A percentile compares a stretch with the other conserved stretches of the same genome.
These are phyloP conservation scores for Neoarthrinium moseri DNA, from an alignment of 2,329 filamentous ascomycete genomes.

Conservation along the genomic window DNA sequence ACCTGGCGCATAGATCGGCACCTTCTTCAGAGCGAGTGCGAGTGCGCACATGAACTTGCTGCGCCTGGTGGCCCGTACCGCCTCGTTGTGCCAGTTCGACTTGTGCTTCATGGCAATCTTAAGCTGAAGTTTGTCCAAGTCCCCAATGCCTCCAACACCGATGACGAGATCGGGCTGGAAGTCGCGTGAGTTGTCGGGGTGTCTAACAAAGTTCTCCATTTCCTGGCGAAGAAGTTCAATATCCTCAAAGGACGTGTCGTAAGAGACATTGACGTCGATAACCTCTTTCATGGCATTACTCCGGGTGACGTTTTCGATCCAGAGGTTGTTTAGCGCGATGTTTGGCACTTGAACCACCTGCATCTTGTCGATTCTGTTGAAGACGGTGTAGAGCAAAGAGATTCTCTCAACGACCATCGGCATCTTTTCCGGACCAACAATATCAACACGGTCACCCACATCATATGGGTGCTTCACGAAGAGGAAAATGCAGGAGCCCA, in stretches of 20 bases:
- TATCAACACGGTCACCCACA: slow-evolving; percentile 90
- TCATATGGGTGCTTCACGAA: slow-evolving; percentile 99
- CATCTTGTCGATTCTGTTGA: slow-evolving; percentile 78
- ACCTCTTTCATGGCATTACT: slow-evolving; percentile 90
- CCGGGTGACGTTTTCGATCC: slow-evolving; percentile 91
- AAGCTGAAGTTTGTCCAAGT: slow-evolving; percentile 85
- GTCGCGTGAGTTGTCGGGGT: slow-evolving; percentile 84
- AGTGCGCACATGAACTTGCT: slow-evolving; percentile 98
- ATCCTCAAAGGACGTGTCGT: slow-evolving; percentile 86
- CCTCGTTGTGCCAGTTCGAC: slow-evolving; percentile 87
- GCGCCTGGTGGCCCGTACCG: slow-evolving; percentile 73
- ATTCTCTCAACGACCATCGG: slow-evolving; percentile 88
- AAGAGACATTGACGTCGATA: slow-evolving; percentile 76
- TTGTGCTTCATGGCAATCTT: slow-evolving; percentile 87
- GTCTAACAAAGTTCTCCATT: slow-evolving; percentile 79
- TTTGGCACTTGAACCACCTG: slow-evolving; percentile 85
- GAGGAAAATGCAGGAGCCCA: slow-evolving; percentile 97
- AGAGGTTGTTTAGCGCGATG: slow-evolving; percentile 86
- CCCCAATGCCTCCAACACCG: slow-evolving; percentile 73
- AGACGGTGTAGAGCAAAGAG: slow-evolving; percentile 88
- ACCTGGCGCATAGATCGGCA: slow-evolving; percentile 82
- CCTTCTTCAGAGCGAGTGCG: slow-evolving; percentile 77
- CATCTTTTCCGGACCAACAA: slow-evolving; percentile 55
- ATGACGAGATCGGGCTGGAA: slow-evolving; percentile 84
- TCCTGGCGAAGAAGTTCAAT: slow-evolving; percentile 81